Conservation (phyloP, 2,329 filamentous ascomycete genomes). For the Botryotinia narcissicola region DNA sequence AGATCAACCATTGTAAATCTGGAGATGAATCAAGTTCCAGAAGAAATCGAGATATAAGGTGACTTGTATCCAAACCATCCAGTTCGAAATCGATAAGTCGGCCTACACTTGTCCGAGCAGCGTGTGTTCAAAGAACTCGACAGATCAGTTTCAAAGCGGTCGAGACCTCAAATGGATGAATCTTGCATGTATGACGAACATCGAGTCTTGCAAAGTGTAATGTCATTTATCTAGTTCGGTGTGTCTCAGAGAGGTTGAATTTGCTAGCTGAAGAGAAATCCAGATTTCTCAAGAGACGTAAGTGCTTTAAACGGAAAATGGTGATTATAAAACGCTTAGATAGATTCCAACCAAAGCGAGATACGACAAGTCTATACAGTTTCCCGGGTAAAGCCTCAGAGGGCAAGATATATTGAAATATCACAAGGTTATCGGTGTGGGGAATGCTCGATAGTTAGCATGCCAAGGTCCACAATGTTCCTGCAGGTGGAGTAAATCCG, state of each 20-base stretch:
- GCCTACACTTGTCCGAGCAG: background rate
- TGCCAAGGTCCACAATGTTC: conserved; percentile 27
- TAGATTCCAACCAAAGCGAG: conserved; percentile 14
- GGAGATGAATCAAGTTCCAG: background rate
- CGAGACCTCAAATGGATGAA: background rate
- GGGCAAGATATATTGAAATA: conserved; percentile 19
- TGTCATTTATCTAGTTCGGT: background rate
- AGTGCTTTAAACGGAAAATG: conserved; percentile 11
- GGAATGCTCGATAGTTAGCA: conserved; percentile 23
- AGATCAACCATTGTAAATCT: background rate
- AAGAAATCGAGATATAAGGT: background rate
- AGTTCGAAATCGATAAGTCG: background rate
- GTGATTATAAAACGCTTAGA: background rate
- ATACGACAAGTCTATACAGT: conserved; percentile 24
- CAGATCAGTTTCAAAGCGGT: background rate
- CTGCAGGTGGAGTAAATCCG: conserved; percentile 34
- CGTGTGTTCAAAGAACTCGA: conserved; percentile 4
- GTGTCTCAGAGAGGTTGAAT: background rate
- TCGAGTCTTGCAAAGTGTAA: conserved; percentile 9
- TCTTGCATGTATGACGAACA: conserved; percentile 6
- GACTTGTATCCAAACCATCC: background rate
- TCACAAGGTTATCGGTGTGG: conserved; percentile 28
- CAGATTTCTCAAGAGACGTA: conserved; percentile 41
- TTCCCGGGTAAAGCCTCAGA: conserved; percentile 26
- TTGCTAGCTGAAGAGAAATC: conserved; percentile 38